Evolutionary conservation across 768 basidiomycete genomes (phyloP), one percentile per base, ranked within the genome.

Genomic region (Amanita fuliginea): DNA sequence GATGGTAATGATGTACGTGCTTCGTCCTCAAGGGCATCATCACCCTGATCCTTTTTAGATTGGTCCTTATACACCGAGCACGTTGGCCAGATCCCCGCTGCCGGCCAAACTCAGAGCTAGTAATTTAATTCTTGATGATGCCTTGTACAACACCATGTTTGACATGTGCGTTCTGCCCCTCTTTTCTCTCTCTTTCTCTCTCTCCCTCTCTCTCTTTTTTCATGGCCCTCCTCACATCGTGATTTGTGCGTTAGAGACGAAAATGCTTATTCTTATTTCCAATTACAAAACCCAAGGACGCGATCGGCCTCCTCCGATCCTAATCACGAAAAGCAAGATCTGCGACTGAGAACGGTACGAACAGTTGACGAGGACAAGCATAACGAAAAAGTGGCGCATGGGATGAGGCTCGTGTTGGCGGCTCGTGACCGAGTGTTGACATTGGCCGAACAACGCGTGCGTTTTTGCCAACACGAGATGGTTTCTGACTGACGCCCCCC

Each of bases 21-120:
- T 24, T 24, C n/a, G n/a, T n/a, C n/a, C n/a, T n/a, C n/a, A n/a
- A n/a, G n/a, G n/a, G n/a, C 5, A 43, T 11, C 18, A 43, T 11
- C 6, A 43, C 22, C 13, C 21, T 49, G 28, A 34, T 49, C 8
- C 41, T n/a, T 36, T 5, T 24, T 51, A 89, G 86, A 85, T 90
- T 64, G 86, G 82, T 54, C 83, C 86, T 53, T 88, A 85, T 69
- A 81, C 86, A 56, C 85, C 86, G 28, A 79, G 71, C 58, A 81
- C 80, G 4, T 68, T 89, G 55, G 82, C 84, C 24, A 74, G 77
- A 58, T 84, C 81, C n/a, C 80, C 83, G 10, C 69, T 87, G 45
- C 85, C 85, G 26, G 76, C 84, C 53, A 81, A 85, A 65, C 72
- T 88, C 58, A 74, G 82, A 68, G 81, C 85, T 36, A 73, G 73